These are phyloP conservation scores for Corchorus olitorius DNA, from an alignment of 345 rosid genomes.

Conservation along the genomic window DNA sequence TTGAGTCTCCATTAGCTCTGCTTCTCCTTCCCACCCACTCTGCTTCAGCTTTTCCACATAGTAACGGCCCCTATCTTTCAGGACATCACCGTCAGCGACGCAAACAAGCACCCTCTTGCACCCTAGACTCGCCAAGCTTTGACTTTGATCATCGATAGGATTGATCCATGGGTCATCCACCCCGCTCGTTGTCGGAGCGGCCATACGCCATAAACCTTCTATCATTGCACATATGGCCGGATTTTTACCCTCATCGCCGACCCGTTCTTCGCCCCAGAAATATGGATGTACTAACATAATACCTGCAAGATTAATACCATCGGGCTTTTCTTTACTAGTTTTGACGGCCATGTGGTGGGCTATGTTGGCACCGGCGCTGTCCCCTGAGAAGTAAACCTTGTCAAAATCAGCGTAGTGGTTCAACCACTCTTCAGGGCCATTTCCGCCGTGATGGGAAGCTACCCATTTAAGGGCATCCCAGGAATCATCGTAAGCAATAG, in stretches of 20 bases:
- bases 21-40: constrained; percentile 48
- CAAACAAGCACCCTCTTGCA: constrained; percentile 44
- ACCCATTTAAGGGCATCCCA: constrained; percentile 48
- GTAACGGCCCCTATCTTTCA: constrained; percentile 40
- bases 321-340: constrained; percentile 22
- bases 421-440: constrained; percentile 45
- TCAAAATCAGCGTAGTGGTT: constrained; percentile 29
- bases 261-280: constrained; percentile 37
- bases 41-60: constrained; percentile 38
- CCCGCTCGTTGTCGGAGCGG: constrained; percentile 41
- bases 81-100: constrained; percentile 43
- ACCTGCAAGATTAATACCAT: constrained; percentile 25
- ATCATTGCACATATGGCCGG: not conserved
- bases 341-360: constrained; percentile 37
- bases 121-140: constrained; percentile 37
- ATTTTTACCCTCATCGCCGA: constrained; percentile 17
- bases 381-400: constrained; percentile 43
- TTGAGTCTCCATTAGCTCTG: constrained; percentile 36
- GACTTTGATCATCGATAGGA: constrained; percentile 39
- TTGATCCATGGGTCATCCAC: constrained; percentile 52
- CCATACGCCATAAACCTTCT: constrained; percentile 26
- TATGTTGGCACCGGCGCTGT: constrained; percentile 47
- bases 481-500: constrained; percentile 39
- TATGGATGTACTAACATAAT: constrained; percentile 27
- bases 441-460: constrained; percentile 26